Base-by-base conservation (phyloP, 768 basidiomycete genomes). In the Boletus sp. region DNA sequence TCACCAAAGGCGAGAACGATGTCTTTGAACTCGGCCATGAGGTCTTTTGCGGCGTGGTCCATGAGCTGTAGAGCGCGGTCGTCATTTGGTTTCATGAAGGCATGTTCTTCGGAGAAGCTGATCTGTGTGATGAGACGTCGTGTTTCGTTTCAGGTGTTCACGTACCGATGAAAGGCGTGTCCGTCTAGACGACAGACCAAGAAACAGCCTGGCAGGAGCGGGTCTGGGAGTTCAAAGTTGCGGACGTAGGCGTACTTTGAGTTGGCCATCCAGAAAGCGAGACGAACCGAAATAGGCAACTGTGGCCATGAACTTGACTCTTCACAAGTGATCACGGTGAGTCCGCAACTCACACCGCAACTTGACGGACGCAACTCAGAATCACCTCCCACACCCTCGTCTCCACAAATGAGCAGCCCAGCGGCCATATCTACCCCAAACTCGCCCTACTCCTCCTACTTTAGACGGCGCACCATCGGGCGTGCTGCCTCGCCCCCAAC, bases 241-340 rank as follows among this genome's bases (percentile, higher is more conserved):
- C 85, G 83, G 13, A 98, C 97, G 71, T 98, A 96, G 39, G 88
- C 87, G 64, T 85, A 99, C 64, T 84, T 88, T n/a, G 91, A 88
- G 62, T 89, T 90, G 14, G 96, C 93, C 96, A 99, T 98, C 33
- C 23, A 1, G 7, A 7, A 29, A 15, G 10, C 5, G 43, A 37
- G 47, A 39, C 14, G 11, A 13, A 33, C 53, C 65, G 6, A 53
- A 61, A 54, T 61, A 58, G 65, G 65, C 25, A 64, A 56, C 1
- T 37, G 50, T 55, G 43, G 53, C 52, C 38, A 34, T 25, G 15
- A 14, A 8, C 17, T 32, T 42, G 39, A 51, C 54, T 47, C 60
- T 56, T 65, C 57, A 63, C 66, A 56, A 47, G 21, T 49, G 37
- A 50, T 61, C 65, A 54, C 53, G 14, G 40, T 1, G 10, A 17